Evolutionary conservation across 2,329 filamentous ascomycete species (phyloP), one percentile per base, ranked within the genome.

Genomic region (Cladosporium sp.): DNA sequence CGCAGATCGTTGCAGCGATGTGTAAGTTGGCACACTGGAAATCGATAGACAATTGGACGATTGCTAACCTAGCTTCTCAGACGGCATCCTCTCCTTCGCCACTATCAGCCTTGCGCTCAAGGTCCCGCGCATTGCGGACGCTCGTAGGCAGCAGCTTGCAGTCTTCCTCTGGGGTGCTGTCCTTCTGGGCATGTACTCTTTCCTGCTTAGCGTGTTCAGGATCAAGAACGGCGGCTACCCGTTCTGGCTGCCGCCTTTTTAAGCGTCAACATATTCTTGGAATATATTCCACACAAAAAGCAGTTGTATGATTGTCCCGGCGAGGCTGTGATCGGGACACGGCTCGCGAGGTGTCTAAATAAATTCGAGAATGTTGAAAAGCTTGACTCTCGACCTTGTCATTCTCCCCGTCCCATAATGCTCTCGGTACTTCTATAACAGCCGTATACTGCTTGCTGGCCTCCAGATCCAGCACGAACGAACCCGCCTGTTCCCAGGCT

Each of bases 221-320:
- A 77, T 86, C 62, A 98, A 98, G 83, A 98, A 97, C 66, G 83
- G 84, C 29, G 89, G 89, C 19, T 98, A 98, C 71, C 91, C 91
- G 13, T 96, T 97, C 72, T 90, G 84, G 64, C 78, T 98, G 54
- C 93, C 93, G 49, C 93, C 93, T 9, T 97, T 98, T 70, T 84
- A 76, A 35, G 25, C 27, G 7, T 3, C 2, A 4, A 12, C 11
- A 13, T n/a, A 15, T 7, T 15, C 12, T 12, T 27, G 18, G 18
- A 45, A n/a, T 35, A 35, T 11, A 35, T 7, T 35, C 13, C 2
- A 15, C 1, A 15, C 6, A n/a, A 43, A 40, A 51, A 48, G 45
- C 27, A 27, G 30, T 38, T 50, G 47, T 38, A 42, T n/a, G n/a
- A 42, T 50, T 43, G 29, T 7, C 19, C 15, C 20, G 6, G 7